Evolutionary conservation across 2,329 filamentous ascomycete genomes (phyloP).

Genomic region (Cladosporium sphaerospermum): DNA sequence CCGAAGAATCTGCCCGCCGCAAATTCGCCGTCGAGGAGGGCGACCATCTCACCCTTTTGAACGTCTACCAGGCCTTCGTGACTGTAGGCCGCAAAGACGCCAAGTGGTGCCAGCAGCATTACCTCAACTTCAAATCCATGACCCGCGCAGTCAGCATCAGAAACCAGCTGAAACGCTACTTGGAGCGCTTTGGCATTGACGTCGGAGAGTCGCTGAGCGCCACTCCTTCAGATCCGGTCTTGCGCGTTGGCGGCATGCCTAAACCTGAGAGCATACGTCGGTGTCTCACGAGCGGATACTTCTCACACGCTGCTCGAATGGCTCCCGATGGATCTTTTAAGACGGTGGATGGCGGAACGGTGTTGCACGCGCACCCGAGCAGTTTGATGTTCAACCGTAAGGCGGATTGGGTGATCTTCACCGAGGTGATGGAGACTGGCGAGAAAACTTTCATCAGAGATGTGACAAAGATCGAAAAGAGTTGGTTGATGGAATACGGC

Average conservation of each 20-base stretch:
- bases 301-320: conserved; percentile 90
- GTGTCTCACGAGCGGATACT: conserved; percentile 85
- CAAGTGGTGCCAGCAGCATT: conserved; percentile 80
- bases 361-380: conserved; percentile 81
- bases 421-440: conserved; percentile 84
- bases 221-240: conserved; percentile 14
- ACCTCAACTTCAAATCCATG: conserved; percentile 81
- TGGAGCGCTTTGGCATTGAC: conserved; percentile 75
- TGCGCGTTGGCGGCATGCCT: conserved; percentile 35
- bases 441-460: conserved; percentile 87
- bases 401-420: conserved; percentile 93
- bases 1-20: conserved; percentile 65
- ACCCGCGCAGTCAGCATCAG: conserved; percentile 77
- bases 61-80: conserved; percentile 86
- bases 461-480: conserved; percentile 86
- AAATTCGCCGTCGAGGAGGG: conserved; percentile 90
- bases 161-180: conserved; percentile 75
- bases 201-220: conserved; percentile 57
- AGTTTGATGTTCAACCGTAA: conserved; percentile 95
- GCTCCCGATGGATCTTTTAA: conserved; percentile 85
- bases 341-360: conserved; percentile 72
- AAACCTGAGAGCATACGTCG: conserved; percentile 70
- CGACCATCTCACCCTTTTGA: conserved; percentile 85
- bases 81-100: conserved; percentile 75
- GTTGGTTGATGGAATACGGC: conserved; percentile 86